Evolutionary conservation across 2,329 filamentous ascomycete genomes (phyloP).

Genomic region (Neoscytalidium dimidiatum): DNA sequence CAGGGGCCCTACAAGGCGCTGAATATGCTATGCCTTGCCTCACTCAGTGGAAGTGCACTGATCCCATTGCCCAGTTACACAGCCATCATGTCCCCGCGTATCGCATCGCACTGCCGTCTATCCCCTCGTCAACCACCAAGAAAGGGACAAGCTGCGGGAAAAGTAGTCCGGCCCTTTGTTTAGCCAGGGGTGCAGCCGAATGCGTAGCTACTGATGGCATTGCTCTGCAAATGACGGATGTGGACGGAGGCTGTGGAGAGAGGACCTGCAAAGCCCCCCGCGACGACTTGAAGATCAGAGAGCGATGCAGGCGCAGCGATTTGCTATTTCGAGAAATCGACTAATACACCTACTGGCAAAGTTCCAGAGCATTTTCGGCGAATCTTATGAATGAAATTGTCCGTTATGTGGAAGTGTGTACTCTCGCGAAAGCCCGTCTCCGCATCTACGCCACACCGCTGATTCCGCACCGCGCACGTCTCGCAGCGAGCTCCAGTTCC

Average conservation of each 20-base stretch:
- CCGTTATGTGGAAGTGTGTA: background rate
- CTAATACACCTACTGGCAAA: background rate
- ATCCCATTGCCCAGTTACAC: background rate
- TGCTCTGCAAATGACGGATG: background rate
- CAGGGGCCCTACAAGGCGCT: slow-evolving; percentile 8
- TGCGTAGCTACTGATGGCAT: background rate
- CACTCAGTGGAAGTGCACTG: background rate
- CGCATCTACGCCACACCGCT: slow-evolving; percentile 7
- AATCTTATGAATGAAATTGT: background rate
- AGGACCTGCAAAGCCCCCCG: background rate
- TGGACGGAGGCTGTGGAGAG: background rate
- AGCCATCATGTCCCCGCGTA: background rate
- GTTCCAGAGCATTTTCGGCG: background rate
- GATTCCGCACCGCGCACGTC: slow-evolving; percentile 5
- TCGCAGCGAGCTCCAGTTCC: background rate
- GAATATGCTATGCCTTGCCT: background rate
- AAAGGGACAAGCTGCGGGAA: background rate
- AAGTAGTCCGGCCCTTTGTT: background rate
- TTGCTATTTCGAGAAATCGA: background rate
- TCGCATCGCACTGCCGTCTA: background rate
- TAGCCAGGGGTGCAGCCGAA: background rate
- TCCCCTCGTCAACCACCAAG: background rate
- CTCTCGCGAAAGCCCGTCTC: background rate
- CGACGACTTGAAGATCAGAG: background rate
- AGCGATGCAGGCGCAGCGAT: no score